phyloP scores from a whole-genome alignment of 2,329 filamentous ascomycete genomes.

The Chrysosporium keratinophilum region DNA sequence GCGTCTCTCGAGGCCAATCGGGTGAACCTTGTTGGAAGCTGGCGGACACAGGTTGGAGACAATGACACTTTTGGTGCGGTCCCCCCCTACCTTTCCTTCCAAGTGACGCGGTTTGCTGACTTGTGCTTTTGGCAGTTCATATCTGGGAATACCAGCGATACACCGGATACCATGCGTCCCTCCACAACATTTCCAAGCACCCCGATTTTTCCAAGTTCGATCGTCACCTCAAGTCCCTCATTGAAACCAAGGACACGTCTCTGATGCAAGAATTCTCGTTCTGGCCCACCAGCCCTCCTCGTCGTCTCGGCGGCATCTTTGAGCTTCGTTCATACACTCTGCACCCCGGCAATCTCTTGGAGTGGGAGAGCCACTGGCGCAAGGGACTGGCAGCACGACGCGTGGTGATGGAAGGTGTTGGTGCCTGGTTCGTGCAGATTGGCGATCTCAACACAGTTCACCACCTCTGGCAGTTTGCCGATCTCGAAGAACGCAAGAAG shows the following conservation, averaged over 20 bases:
- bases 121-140: slow-evolving; percentile 55
- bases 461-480: slow-evolving; percentile 96
- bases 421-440: slow-evolving; percentile 98
- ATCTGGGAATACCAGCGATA: slow-evolving; percentile 99
- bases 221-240: slow-evolving; percentile 70
- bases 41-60: slow-evolving; percentile 94
- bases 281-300: slow-evolving; percentile 91
- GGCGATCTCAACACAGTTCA: slow-evolving; percentile 96
- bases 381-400: slow-evolving; percentile 79
- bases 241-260: slow-evolving; percentile 73
- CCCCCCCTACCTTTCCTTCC: background rate
- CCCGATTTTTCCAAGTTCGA: slow-evolving; percentile 79
- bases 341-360: slow-evolving; percentile 86
- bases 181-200: slow-evolving; percentile 72
- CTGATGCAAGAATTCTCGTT: slow-evolving; percentile 99
- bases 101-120: slow-evolving; percentile 22
- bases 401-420: slow-evolving; percentile 97
- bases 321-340: slow-evolving; percentile 94
- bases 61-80: slow-evolving; percentile 85
- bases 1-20: slow-evolving; percentile 77
- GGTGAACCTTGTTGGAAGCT: slow-evolving; percentile 92
- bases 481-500: slow-evolving; percentile 84
- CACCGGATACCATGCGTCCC: slow-evolving; percentile 84
- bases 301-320: slow-evolving; percentile 82
- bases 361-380: slow-evolving; percentile 99